Conservation (phyloP, 805 yeast species). For the Kazachstania taianensis region DNA sequence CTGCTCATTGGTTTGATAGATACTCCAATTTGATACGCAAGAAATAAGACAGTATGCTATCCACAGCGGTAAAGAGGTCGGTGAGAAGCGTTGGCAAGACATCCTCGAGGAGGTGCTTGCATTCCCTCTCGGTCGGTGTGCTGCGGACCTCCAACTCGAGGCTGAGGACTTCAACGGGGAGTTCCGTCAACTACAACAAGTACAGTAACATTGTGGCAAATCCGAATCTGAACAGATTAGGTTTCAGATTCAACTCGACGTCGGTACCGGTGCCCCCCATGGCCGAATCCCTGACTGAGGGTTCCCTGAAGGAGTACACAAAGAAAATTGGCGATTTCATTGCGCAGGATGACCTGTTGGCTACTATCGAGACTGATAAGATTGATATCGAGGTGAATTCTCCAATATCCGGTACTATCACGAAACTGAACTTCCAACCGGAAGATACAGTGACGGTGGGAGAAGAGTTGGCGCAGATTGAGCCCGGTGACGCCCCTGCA, state of each 20-base stretch:
- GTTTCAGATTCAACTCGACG: too few species aligned
- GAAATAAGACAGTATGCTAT: too few species aligned
- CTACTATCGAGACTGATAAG: slow-evolving; percentile 97
- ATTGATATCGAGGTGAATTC: slow-evolving; percentile 96
- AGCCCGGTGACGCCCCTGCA: slow-evolving; percentile 62
- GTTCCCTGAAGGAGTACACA: slow-evolving; percentile 65
- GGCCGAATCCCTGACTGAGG: slow-evolving; percentile 98
- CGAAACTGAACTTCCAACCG: slow-evolving; percentile 68
- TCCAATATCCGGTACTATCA: slow-evolving; percentile 82
- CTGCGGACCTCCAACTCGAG: too few species aligned
- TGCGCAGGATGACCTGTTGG: slow-evolving; percentile 77
- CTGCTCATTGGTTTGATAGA: not conserved
- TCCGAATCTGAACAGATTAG: too few species aligned
- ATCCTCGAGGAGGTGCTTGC: not conserved
- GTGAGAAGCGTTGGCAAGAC: not conserved
- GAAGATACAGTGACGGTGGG: slow-evolving; percentile 96
- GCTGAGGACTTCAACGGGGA: too few species aligned
- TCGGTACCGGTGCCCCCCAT: slow-evolving; percentile 88
- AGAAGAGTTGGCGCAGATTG: slow-evolving; percentile 80
- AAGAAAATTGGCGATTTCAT: slow-evolving; percentile 84
- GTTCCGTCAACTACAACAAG: too few species aligned
- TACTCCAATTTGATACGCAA: not conserved
- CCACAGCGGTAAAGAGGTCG: slow-evolving; percentile 2
- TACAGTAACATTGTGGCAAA: too few species aligned
- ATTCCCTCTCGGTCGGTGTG: not conserved